Evolutionary conservation across 2,329 filamentous ascomycete species (phyloP).

Genomic region (Fusarium torulosum): DNA sequence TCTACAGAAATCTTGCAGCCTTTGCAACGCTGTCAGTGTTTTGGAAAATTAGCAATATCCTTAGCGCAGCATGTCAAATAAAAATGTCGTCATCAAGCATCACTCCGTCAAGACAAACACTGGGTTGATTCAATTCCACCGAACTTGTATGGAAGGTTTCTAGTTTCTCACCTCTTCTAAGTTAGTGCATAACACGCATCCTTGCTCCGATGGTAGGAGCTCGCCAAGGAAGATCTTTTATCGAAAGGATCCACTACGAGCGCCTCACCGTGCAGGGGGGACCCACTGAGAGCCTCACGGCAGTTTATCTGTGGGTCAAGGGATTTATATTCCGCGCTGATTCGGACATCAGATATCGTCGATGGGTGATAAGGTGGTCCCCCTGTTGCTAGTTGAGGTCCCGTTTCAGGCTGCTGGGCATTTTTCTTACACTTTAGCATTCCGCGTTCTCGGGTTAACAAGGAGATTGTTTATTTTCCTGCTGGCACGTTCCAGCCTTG

Average conservation of each 20-base stretch:
- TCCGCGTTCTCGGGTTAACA: not conserved
- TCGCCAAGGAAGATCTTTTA: slow-evolving; percentile 25
- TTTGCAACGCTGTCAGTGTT: not conserved
- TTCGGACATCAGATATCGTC: slow-evolving; percentile 1
- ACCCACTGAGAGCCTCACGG: slow-evolving; percentile 26
- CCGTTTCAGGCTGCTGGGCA: not conserved
- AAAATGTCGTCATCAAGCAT: slow-evolving; percentile 19
- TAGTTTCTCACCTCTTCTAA: not conserved
- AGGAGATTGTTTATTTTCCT: not conserved
- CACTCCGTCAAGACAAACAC: not conserved
- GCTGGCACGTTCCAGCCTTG: not conserved
- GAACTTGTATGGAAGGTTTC: slow-evolving; percentile 16
- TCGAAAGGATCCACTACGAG: slow-evolving; percentile 2
- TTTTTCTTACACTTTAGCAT: not conserved
- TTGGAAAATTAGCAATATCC: not conserved
- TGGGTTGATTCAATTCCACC: not conserved
- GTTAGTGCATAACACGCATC: slow-evolving; percentile 11
- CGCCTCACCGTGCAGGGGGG: slow-evolving; percentile 21
- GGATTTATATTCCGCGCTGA: slow-evolving; percentile 3
- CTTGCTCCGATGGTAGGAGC: slow-evolving; percentile 9
- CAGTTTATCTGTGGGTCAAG: slow-evolving; percentile 28
- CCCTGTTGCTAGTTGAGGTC: not conserved
- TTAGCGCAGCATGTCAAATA: not conserved
- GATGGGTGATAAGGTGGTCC: not conserved
- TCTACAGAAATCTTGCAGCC: not conserved